Evolutionary conservation across 1,139 yeast species (phyloP).

Genomic region (Diutina neorugosa): DNA sequence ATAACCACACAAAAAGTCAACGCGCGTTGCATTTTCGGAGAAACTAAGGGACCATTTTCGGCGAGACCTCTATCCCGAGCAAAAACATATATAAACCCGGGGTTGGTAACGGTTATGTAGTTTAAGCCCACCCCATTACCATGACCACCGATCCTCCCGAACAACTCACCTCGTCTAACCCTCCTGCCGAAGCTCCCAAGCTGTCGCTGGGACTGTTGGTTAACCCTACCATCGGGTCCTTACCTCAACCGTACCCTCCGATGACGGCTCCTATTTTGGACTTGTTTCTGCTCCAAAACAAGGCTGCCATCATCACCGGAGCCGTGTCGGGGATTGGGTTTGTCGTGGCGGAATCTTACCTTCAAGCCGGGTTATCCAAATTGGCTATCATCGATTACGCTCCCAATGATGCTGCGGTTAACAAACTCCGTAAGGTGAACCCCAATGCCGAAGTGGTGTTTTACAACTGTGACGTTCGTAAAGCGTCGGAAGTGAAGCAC

Average conservation of each 20-base stretch:
- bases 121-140: neutral
- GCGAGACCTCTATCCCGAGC: neutral
- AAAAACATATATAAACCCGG: no score
- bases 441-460: constrained; percentile 13
- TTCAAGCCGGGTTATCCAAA: constrained; percentile 30
- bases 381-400: constrained; percentile 35
- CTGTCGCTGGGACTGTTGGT: neutral
- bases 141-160: constrained; percentile 3
- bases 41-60: neutral
- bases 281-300: constrained; percentile 23
- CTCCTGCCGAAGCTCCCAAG: neutral
- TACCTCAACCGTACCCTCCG: constrained; percentile 2
- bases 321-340: constrained; percentile 35
- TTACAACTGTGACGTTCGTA: constrained; percentile 29
- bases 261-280: constrained; percentile 13
- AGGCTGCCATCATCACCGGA: constrained; percentile 31
- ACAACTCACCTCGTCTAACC: neutral
- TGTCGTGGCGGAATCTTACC: constrained; percentile 32
- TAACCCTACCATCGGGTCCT: neutral
- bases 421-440: constrained; percentile 16
- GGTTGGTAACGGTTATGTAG: no score
- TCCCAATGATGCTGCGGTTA: constrained; percentile 18
- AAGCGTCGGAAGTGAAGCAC: constrained; percentile 22
- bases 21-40: neutral
- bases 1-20: neutral